Evolutionary conservation across 768 basidiomycete genomes (phyloP).

Genomic region (Boletus patriciae): DNA sequence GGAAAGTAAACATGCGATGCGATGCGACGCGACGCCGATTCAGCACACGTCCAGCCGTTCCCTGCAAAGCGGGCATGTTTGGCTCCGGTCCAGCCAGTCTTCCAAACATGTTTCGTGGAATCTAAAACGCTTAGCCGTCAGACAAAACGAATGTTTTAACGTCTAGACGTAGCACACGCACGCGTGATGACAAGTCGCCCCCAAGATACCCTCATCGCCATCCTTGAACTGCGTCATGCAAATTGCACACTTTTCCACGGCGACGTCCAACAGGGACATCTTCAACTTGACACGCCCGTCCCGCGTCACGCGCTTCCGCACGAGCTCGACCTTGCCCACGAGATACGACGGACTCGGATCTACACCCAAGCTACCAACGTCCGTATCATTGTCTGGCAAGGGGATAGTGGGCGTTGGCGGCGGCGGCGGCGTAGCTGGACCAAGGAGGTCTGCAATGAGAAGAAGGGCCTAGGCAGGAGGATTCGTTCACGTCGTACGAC

Average conservation of each 20-base stretch:
- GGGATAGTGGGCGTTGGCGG: constrained; percentile 2
- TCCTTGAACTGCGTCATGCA: constrained; percentile 70
- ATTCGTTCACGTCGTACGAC: constrained; percentile 22
- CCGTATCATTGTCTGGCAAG: constrained; percentile 8
- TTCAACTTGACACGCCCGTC: constrained; percentile 75
- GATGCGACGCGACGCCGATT: background rate
- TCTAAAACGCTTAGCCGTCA: constrained; percentile 19
- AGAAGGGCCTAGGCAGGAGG: constrained; percentile 50
- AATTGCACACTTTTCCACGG: constrained; percentile 70
- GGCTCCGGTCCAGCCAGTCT: constrained; percentile 59
- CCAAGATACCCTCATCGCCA: constrained; percentile 55
- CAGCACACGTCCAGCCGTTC: constrained; percentile 38
- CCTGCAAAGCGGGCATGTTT: constrained; percentile 68
- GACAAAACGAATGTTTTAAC: background rate
- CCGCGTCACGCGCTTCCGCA: constrained; percentile 55
- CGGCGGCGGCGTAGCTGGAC: constrained; percentile 42
- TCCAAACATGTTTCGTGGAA: constrained; percentile 66
- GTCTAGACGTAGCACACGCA: constrained; percentile 31
- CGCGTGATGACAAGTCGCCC: constrained; percentile 60
- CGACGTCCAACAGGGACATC: constrained; percentile 57
- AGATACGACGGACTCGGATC: constrained; percentile 21
- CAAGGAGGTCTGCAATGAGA: constrained; percentile 61
- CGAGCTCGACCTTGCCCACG: constrained; percentile 51
- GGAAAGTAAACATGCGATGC: background rate
- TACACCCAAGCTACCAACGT: background rate